Percentiles rank a stretch among this genome's conserved stretches.
phyloP scores from a whole-genome alignment of 768 basidiomycete genomes.

The Cystobasidium tubakii region DNA sequence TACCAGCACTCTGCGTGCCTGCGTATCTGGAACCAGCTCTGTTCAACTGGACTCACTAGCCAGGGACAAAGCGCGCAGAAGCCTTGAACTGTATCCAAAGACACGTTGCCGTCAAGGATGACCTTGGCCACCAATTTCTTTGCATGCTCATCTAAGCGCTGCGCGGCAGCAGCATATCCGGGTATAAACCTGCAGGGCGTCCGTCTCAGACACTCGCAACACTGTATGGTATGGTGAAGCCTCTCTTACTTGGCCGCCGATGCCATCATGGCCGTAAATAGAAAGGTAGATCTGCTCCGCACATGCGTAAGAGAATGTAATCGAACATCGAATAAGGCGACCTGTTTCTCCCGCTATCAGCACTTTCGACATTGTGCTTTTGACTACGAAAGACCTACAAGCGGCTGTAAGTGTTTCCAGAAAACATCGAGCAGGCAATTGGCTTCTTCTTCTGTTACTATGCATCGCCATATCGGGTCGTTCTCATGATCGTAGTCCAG shows the following conservation, averaged over 20 bases:
- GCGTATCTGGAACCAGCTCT: no score
- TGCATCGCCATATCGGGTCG: not conserved
- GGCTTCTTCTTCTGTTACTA: constrained; percentile 1
- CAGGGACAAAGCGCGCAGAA: constrained; percentile 7
- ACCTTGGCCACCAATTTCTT: not conserved
- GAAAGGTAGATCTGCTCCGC: not conserved
- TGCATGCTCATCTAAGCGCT: not conserved
- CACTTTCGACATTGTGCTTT: not conserved
- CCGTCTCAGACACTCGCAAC: not conserved
- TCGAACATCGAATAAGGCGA: not conserved
- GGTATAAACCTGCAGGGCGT: not conserved
- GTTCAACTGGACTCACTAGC: constrained; percentile 1
- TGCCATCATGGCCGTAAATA: not conserved
- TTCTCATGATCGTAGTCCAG: constrained; percentile 9
- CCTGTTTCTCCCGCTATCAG: not conserved
- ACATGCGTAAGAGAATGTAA: not conserved
- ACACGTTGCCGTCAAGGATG: constrained; percentile 5
- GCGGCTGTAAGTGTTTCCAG: not conserved
- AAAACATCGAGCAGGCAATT: not conserved
- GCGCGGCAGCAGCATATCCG: constrained; percentile 2
- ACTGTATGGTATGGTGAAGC: not conserved
- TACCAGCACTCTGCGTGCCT: no score
- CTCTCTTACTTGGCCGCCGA: not conserved
- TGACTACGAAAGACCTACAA: not conserved
- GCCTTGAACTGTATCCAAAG: constrained; percentile 3